A percentile compares a stretch with the other conserved stretches of the same genome.
These are phyloP conservation scores for Elongisporangium undulatum DNA, from an alignment of 352 stramenopile genomes.

Conservation along the genomic window DNA sequence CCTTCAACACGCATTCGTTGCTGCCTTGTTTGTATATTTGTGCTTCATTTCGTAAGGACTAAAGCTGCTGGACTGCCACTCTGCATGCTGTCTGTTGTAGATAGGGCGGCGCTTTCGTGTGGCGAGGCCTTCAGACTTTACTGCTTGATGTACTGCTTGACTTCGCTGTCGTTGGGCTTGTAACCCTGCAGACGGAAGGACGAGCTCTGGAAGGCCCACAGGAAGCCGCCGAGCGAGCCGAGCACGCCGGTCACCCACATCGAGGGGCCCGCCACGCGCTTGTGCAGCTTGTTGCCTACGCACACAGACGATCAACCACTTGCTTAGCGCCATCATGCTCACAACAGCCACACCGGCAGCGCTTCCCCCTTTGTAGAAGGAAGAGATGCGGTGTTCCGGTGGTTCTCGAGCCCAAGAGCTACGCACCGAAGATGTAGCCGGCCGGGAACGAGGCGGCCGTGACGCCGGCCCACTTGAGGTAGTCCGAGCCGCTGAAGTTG, in stretches of 20 bases:
- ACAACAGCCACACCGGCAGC: constrained; percentile 1
- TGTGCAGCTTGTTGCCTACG: constrained; percentile 57
- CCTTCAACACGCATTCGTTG: neutral
- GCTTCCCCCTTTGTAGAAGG: neutral
- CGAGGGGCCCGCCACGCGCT: constrained; percentile 52
- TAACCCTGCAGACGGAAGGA: constrained; percentile 77
- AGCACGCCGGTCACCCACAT: constrained; percentile 76
- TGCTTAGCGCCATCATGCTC: neutral
- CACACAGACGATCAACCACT: neutral
- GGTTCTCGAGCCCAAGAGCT: neutral
- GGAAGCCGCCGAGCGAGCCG: constrained; percentile 66
- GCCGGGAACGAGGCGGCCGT: constrained; percentile 64
- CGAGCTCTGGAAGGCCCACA: constrained; percentile 83
- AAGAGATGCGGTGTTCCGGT: neutral
- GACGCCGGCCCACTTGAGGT: constrained; percentile 51
- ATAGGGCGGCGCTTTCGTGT: neutral
- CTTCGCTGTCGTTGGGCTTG: constrained; percentile 51
- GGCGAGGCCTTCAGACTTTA: constrained; percentile 6
- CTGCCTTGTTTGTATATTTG: neutral
- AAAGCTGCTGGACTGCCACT: neutral
- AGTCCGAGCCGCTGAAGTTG: constrained; percentile 69
- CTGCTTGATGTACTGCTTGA: constrained; percentile 57
- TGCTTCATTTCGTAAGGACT: neutral
- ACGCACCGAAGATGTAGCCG: constrained; percentile 76
- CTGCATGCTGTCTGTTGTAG: neutral